Conservation (phyloP, 257 asterid species). For the Haberlea rhodopensis region DNA sequence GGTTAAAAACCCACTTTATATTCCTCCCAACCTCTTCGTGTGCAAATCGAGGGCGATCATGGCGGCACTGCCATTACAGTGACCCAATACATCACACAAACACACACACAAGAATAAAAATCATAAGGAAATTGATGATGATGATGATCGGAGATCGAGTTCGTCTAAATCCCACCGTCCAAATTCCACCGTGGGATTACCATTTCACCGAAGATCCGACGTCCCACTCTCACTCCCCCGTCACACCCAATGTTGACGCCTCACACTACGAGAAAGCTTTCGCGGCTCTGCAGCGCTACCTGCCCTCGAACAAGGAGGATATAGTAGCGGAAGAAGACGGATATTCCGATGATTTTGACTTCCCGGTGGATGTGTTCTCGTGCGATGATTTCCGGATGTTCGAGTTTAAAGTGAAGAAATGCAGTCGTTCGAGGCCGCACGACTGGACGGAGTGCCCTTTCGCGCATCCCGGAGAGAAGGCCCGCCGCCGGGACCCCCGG, state of each 20-base stretch:
- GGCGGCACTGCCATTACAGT: constrained; percentile 35
- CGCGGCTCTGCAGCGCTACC: constrained; percentile 64
- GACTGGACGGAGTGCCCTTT: constrained; percentile 95
- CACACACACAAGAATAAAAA: too few species aligned
- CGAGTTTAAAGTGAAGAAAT: constrained; percentile 72
- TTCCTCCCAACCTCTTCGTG: constrained; percentile 29
- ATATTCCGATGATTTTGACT: too few species aligned
- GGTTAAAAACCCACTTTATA: constrained; percentile 45
- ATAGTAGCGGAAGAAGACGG: constrained; percentile 22
- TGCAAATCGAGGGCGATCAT: constrained; percentile 34
- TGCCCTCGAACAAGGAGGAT: constrained; percentile 56
- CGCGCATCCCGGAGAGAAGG: constrained; percentile 93
- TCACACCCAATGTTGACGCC: constrained; percentile 26
- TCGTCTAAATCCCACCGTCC: constrained; percentile 66
- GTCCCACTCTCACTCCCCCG: constrained; percentile 44
- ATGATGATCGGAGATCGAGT: constrained; percentile 45
- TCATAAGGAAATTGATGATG: constrained; percentile 24
- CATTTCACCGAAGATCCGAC: constrained; percentile 43
- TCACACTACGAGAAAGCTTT: constrained; percentile 35
- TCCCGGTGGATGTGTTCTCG: constrained; percentile 73
- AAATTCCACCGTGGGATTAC: constrained; percentile 61
- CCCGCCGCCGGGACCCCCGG: constrained; percentile 79
- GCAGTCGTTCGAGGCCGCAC: constrained; percentile 71
- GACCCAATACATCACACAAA: constrained; percentile 17
- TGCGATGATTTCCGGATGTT: constrained; percentile 81